Conservation (phyloP, 768 basidiomycete species). For the Serendipita sp. region DNA sequence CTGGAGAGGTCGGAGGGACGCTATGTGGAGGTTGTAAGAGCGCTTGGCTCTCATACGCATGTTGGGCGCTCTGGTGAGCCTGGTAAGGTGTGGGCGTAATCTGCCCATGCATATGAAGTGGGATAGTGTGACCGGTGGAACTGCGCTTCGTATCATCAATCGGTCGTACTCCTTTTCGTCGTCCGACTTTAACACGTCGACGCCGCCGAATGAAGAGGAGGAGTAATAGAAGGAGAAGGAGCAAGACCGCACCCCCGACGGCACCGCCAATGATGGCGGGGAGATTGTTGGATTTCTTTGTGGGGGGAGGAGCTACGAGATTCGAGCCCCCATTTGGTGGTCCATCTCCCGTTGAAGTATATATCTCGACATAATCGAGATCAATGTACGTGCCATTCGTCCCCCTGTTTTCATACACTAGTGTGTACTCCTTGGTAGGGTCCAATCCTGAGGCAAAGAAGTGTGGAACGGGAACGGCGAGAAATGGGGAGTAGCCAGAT, state of each 20-base stretch:
- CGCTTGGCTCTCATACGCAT: neutral
- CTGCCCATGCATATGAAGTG: neutral
- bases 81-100: neutral
- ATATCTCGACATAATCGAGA: neutral
- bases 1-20: neutral
- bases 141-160: neutral
- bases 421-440: neutral
- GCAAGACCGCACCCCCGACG: neutral
- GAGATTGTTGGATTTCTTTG: neutral
- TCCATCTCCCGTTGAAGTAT: neutral
- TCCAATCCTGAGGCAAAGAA: neutral
- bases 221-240: neutral
- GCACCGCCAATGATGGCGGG: neutral
- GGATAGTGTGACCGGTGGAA: neutral
- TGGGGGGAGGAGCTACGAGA: neutral
- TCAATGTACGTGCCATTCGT: slow-evolving; percentile 2
- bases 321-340: neutral
- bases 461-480: neutral
- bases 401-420: neutral
- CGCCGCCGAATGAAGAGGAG: neutral
- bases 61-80: neutral
- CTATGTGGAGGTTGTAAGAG: neutral
- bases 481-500: neutral
- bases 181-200: neutral
- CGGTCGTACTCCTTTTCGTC: neutral